phyloP scores from a whole-genome alignment of 176 grass and related monocot species.

The Aegilops longissima region DNA sequence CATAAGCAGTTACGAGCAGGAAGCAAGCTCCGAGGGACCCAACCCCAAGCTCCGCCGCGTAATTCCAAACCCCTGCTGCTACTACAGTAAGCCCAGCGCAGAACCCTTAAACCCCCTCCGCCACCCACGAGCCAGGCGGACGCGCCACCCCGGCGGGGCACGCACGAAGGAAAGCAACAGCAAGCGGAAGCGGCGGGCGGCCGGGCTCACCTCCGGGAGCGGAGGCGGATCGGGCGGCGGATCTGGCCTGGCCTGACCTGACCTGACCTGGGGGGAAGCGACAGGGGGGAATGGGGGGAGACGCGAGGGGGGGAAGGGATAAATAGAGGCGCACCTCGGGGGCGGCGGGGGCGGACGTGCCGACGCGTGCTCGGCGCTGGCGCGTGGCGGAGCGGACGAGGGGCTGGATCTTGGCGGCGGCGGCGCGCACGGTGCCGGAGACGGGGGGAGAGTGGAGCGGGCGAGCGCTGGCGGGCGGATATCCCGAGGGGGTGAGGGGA shows the following conservation, averaged over 20 bases:
- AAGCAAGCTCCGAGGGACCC: background rate
- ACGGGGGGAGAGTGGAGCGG: background rate
- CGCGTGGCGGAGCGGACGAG: slow-evolving; percentile 17
- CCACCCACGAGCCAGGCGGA: background rate
- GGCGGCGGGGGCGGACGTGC: background rate
- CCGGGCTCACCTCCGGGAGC: slow-evolving; percentile 23
- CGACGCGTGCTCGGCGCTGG: background rate
- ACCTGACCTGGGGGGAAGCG: background rate
- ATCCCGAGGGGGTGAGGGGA: slow-evolving; percentile 29
- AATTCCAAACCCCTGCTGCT: background rate
- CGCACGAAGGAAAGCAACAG: too few species aligned
- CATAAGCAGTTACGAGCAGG: too few species aligned
- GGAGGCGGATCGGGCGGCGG: slow-evolving; percentile 30
- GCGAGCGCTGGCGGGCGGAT: slow-evolving; percentile 34
- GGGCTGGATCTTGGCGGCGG: slow-evolving; percentile 30
- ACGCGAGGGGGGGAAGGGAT: background rate
- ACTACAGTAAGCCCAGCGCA: background rate
- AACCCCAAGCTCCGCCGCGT: background rate
- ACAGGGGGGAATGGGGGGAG: slow-evolving; percentile 1
- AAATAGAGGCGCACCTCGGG: slow-evolving; percentile 27
- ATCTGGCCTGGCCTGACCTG: background rate
- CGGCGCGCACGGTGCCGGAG: background rate
- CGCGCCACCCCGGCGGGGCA: background rate
- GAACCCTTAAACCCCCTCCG: slow-evolving; percentile 35
- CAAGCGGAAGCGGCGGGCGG: background rate